A percentile compares a stretch with the other conserved stretches of the same genome.
These are phyloP conservation scores for Cutaneotrichosporon cutaneum DNA, from an alignment of 1,284 basidiomycete genomes.

Conservation along the genomic window DNA sequence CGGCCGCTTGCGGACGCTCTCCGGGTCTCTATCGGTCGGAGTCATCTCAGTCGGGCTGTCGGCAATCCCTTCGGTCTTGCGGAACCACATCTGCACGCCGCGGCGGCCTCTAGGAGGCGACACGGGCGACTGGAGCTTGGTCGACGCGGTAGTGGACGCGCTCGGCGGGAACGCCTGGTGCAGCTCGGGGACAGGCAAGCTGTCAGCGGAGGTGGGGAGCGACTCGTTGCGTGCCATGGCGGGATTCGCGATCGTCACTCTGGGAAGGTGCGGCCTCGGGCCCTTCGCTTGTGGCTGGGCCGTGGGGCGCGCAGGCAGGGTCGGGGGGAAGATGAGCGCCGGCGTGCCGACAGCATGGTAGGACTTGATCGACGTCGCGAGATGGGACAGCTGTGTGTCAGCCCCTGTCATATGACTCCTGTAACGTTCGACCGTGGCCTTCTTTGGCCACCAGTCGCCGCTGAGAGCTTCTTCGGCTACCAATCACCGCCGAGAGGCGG, in stretches of 20 bases:
- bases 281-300: background rate
- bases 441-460: too few species aligned
- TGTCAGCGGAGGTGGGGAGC: background rate
- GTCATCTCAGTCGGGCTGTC: conserved; percentile 9
- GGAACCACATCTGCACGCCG: background rate
- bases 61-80: background rate
- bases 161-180: background rate
- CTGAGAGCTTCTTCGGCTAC: too few species aligned
- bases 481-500: too few species aligned
- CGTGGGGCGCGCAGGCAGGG: background rate
- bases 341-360: conserved; percentile 26
- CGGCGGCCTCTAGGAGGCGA: background rate
- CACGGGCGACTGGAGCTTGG: background rate
- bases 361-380: conserved; percentile 16
- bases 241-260: conserved; percentile 9
- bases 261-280: background rate
- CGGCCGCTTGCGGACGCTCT: background rate
- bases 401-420: background rate
- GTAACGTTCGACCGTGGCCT: background rate
- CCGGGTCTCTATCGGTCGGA: background rate
- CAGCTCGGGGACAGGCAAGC: background rate
- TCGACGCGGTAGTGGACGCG: background rate
- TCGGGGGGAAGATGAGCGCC: conserved; percentile 17
- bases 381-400: conserved; percentile 20
- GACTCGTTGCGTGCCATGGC: background rate